Conservation (phyloP, 192 early-diverging fungal genomes). For the Linnemannia elongata region DNA sequence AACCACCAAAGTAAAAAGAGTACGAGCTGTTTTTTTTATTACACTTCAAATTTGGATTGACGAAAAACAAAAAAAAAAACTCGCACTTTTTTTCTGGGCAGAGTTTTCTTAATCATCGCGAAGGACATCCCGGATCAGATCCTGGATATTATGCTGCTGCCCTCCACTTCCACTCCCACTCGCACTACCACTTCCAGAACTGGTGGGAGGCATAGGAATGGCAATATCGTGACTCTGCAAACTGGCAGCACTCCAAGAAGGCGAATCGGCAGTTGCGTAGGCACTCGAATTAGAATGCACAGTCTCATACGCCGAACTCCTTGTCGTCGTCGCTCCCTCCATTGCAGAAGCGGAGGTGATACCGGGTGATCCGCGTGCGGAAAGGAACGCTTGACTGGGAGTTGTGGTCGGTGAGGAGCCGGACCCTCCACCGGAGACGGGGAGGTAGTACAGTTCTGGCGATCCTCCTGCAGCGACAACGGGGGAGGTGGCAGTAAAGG, state of each 20-base stretch:
- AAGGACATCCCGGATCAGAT: constrained; percentile 47
- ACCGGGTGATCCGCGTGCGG: constrained; percentile 20
- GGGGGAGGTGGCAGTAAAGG: background rate
- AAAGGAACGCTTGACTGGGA: constrained; percentile 14
- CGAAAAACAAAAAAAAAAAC: too few species aligned
- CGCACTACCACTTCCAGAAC: background rate
- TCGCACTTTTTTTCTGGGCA: background rate
- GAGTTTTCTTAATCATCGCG: constrained; percentile 19
- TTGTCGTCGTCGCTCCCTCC: background rate
- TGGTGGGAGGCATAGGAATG: constrained; percentile 10
- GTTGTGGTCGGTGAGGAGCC: background rate
- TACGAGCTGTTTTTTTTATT: background rate
- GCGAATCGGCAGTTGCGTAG: constrained; percentile 27
- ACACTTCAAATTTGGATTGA: background rate
- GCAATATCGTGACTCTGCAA: constrained; percentile 18
- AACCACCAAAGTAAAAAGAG: background rate
- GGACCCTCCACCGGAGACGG: background rate
- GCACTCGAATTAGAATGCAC: constrained; percentile 13
- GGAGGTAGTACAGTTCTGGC: constrained; percentile 14
- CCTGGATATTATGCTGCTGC: constrained; percentile 30
- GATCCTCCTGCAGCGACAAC: background rate
- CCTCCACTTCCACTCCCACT: constrained; percentile 25
- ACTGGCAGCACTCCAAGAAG: constrained; percentile 7
- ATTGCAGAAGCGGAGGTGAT: background rate
- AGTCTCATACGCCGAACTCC: constrained; percentile 35